Conservation (phyloP, 768 basidiomycete genomes). For the Kwoniella dendrophila region DNA sequence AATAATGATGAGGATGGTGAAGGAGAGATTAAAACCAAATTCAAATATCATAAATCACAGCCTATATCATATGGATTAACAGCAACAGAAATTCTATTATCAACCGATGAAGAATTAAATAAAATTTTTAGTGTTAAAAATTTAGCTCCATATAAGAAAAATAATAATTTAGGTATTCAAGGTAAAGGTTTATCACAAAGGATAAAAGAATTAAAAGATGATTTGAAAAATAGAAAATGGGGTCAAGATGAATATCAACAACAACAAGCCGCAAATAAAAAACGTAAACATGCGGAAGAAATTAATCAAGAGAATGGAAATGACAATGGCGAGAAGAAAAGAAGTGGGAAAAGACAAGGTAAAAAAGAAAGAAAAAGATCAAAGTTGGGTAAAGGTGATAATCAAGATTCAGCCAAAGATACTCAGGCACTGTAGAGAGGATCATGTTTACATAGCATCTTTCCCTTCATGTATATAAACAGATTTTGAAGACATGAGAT, state of each 20-base stretch:
- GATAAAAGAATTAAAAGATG: constrained; percentile 71
- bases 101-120: constrained; percentile 90
- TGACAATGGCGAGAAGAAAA: constrained; percentile 12
- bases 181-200: constrained; percentile 62
- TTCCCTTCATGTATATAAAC: too few relatives aligned
- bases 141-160: constrained; percentile 82
- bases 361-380: constrained; percentile 53
- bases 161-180: constrained; percentile 53
- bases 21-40: constrained; percentile 87
- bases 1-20: too few relatives aligned
- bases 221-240: constrained; percentile 59
- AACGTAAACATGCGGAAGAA: constrained; percentile 24
- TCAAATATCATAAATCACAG: constrained; percentile 77
- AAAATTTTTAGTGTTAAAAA: constrained; percentile 85
- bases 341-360: constrained; percentile 51
- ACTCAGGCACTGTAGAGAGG: too few relatives aligned
- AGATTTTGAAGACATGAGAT: too few relatives aligned
- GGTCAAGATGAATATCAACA: constrained; percentile 48
- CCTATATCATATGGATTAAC: constrained; percentile 68
- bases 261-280: constrained; percentile 10
- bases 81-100: constrained; percentile 83
- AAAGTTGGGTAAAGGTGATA: too few relatives aligned
- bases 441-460: too few relatives aligned
- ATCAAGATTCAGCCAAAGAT: too few relatives aligned
- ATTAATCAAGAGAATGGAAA: constrained; percentile 8